Percentiles rank a stretch among this genome's conserved stretches.
phyloP scores from a whole-genome alignment of 2,329 filamentous ascomycete species.

The Stagonosporopsis vannaccii region DNA sequence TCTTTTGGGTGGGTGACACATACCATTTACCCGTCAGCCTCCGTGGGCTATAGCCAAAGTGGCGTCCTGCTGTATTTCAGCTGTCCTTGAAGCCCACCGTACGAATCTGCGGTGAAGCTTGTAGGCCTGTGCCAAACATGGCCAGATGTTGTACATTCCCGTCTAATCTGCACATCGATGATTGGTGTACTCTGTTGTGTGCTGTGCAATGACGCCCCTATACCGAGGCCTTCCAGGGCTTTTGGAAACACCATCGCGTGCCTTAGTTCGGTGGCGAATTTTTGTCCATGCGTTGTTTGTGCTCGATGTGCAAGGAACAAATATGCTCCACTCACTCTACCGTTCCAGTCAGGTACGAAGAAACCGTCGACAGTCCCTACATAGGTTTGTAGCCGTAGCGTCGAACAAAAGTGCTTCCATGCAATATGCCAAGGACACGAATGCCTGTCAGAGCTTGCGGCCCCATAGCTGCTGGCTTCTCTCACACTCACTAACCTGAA shows the following conservation, averaged over 20 bases:
- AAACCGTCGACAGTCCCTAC: slow-evolving; percentile 22
- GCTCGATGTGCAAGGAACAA: not conserved
- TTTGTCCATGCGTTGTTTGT: not conserved
- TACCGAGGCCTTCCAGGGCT: not conserved
- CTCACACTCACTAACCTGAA: slow-evolving; percentile 32
- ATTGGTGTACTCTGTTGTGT: not conserved
- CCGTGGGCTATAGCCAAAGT: not conserved
- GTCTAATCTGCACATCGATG: not conserved
- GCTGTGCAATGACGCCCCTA: not conserved
- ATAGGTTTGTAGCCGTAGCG: slow-evolving; percentile 26
- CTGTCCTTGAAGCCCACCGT: not conserved
- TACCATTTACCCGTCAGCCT: slow-evolving; percentile 19
- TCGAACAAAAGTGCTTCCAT: slow-evolving; percentile 28
- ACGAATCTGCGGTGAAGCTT: not conserved
- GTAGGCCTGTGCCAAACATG: not conserved
- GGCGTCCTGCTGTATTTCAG: slow-evolving; percentile 7
- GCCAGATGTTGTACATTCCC: not conserved
- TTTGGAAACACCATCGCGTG: not conserved
- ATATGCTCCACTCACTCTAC: not conserved
- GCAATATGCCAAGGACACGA: slow-evolving; percentile 36
- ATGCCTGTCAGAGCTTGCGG: slow-evolving; percentile 32
- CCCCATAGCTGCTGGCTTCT: slow-evolving; percentile 40
- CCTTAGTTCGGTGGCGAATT: not conserved
- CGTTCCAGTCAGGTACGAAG: slow-evolving; percentile 11
- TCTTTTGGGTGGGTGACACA: slow-evolving; percentile 17